A percentile compares a stretch with the other conserved stretches of the same genome.
phyloP scores from a whole-genome alignment of 306 rosid genomes.

The Vigna angularis region DNA sequence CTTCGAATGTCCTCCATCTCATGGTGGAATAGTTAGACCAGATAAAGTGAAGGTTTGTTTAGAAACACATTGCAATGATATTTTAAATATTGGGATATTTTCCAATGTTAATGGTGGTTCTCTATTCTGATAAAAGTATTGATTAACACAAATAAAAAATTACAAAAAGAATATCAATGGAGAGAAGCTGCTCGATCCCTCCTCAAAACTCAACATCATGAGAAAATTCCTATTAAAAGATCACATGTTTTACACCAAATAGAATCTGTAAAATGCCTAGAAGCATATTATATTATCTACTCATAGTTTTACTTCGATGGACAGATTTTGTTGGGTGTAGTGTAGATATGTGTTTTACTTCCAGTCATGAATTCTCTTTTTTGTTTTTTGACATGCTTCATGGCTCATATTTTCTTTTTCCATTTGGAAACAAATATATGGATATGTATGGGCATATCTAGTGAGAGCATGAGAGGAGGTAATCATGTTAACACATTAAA shows the following conservation, averaged over 20 bases:
- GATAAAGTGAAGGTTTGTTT: conserved; percentile 88
- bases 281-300: not conserved
- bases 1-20: conserved; percentile 81
- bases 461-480: too few relatives aligned
- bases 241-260: not conserved
- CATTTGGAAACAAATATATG: not conserved
- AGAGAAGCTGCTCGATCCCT: conserved; percentile 9
- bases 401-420: not conserved
- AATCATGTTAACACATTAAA: not conserved
- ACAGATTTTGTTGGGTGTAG: not conserved
- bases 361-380: not conserved
- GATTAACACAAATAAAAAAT: too few relatives aligned
- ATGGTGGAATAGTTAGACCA: conserved; percentile 88
- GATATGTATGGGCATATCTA: not conserved
- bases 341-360: conserved; percentile 9
- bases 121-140: conserved; percentile 11
- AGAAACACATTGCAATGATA: not conserved
- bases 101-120: not conserved
- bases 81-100: conserved; percentile 12
- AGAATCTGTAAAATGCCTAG: not conserved
- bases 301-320: not conserved
- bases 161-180: not conserved
- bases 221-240: not conserved
- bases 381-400: not conserved
- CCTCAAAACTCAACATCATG: not conserved